These are phyloP conservation scores for Yamadazyma olivae DNA, from an alignment of 805 yeast species.

Conservation along the genomic window DNA sequence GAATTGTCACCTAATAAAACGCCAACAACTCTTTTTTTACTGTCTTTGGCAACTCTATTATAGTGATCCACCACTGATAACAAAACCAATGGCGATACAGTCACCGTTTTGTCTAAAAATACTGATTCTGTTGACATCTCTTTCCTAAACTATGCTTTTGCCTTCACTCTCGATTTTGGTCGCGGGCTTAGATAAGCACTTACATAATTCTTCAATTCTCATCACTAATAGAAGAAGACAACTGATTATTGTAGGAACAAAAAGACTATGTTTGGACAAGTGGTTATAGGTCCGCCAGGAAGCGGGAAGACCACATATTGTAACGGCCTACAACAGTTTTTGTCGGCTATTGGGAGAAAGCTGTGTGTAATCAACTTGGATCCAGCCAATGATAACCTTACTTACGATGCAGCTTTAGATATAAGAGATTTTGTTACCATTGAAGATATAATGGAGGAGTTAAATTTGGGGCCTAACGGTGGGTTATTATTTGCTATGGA, in stretches of 20 bases:
- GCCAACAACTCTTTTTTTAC: slow-evolving; percentile 85
- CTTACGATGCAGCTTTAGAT: slow-evolving; percentile 67
- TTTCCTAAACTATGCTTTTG: not conserved
- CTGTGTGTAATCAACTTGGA: slow-evolving; percentile 84
- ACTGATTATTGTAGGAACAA: not conserved
- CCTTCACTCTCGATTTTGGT: no score
- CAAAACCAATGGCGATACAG: slow-evolving; percentile 93
- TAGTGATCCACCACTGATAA: slow-evolving; percentile 94
- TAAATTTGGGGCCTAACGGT: slow-evolving; percentile 82
- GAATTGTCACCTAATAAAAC: slow-evolving; percentile 84
- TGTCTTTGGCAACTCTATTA: slow-evolving; percentile 72
- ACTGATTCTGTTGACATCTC: slow-evolving; percentile 30
- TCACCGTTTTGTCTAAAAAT: slow-evolving; percentile 55
- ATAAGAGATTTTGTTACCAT: slow-evolving; percentile 72
- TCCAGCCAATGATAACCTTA: slow-evolving; percentile 78
- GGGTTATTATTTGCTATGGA: slow-evolving; percentile 89
- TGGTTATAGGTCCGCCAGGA: slow-evolving; percentile 98
- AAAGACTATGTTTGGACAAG: slow-evolving; percentile 66
- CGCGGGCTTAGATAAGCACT: no score
- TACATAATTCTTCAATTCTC: no score
- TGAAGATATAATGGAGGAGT: slow-evolving; percentile 75
- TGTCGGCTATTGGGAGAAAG: slow-evolving; percentile 91
- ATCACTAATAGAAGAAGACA: no score
- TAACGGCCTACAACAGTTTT: slow-evolving; percentile 86
- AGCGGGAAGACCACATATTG: slow-evolving; percentile 96